A percentile compares a stretch with the other conserved stretches of the same genome.
phyloP scores from a whole-genome alignment of 495 filamentous ascomycete genomes.

The Trichoderma parareesei region DNA sequence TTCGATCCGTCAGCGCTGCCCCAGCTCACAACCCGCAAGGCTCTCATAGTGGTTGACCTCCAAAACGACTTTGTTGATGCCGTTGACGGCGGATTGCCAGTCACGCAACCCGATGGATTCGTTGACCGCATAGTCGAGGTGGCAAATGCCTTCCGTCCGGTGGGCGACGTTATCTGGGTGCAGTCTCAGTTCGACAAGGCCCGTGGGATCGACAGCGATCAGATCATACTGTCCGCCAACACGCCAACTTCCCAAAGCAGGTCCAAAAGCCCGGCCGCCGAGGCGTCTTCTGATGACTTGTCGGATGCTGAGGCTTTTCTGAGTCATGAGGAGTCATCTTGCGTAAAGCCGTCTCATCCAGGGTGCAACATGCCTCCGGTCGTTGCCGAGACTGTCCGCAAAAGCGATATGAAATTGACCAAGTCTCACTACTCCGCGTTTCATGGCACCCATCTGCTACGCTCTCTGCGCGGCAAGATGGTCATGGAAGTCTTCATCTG shows the following conservation, averaged over 20 bases:
- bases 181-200: slow-evolving; percentile 64
- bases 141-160: slow-evolving; percentile 60
- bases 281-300: slow-evolving; percentile 13
- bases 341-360: slow-evolving; percentile 32
- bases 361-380: slow-evolving; percentile 58
- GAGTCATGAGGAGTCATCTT: neutral
- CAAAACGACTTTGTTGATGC: slow-evolving; percentile 84
- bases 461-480: slow-evolving; percentile 63
- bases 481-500: slow-evolving; percentile 90
- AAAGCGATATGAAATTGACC: slow-evolving; percentile 58
- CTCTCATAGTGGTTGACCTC: slow-evolving; percentile 75
- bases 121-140: slow-evolving; percentile 58
- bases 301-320: slow-evolving; percentile 25
- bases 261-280: no score
- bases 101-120: slow-evolving; percentile 56
- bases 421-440: slow-evolving; percentile 91
- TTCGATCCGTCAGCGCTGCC: slow-evolving; percentile 40
- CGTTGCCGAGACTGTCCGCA: slow-evolving; percentile 47
- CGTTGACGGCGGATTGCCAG: slow-evolving; percentile 54
- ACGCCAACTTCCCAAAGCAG: slow-evolving; percentile 10
- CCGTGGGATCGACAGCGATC: slow-evolving; percentile 43
- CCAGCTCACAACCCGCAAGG: slow-evolving; percentile 60
- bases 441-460: slow-evolving; percentile 57
- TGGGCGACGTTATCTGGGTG: slow-evolving; percentile 83
- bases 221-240: slow-evolving; percentile 33